Conservation (phyloP, 331 rosid species). For the Phaseolus coccineus region DNA sequence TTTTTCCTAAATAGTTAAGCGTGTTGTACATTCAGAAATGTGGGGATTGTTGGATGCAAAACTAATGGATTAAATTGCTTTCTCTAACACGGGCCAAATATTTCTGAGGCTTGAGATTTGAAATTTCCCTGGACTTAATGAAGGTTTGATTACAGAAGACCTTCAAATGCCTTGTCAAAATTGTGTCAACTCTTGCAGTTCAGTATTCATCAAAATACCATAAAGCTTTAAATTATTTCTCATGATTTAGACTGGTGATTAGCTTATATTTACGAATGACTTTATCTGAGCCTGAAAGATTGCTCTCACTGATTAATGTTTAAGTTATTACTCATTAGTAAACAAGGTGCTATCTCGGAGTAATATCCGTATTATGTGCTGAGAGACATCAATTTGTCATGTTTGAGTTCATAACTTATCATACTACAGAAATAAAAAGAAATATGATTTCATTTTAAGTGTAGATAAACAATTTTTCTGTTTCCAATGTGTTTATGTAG, state of each 20-base stretch:
- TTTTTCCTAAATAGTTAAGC: slow-evolving; percentile 17
- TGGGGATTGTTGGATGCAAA: slow-evolving; percentile 24
- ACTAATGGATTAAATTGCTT: slow-evolving; percentile 29
- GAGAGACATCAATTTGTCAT: slow-evolving; percentile 18
- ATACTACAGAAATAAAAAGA: background rate
- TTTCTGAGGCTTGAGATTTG: slow-evolving; percentile 28
- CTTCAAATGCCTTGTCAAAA: slow-evolving; percentile 25
- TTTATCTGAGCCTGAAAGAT: slow-evolving; percentile 21
- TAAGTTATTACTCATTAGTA: slow-evolving; percentile 19
- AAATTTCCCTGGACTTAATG: slow-evolving; percentile 21
- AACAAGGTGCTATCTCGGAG: slow-evolving; percentile 16
- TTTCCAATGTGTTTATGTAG: slow-evolving; percentile 55
- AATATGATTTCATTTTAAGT: background rate
- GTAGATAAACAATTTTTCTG: slow-evolving; percentile 29
- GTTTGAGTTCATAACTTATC: slow-evolving; percentile 19
- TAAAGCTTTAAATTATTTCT: background rate
- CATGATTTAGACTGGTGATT: slow-evolving; percentile 18
- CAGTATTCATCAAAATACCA: slow-evolving; percentile 35
- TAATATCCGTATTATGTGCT: slow-evolving; percentile 5
- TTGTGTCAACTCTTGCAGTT: slow-evolving; percentile 3
- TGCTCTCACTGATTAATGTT: slow-evolving; percentile 19
- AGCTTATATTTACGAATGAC: background rate
- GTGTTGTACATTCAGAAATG: background rate
- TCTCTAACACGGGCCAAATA: background rate
- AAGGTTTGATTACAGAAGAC: slow-evolving; percentile 7